Conservation (phyloP, 1,139 yeast genomes). For the Wickerhamomyces sp. region DNA sequence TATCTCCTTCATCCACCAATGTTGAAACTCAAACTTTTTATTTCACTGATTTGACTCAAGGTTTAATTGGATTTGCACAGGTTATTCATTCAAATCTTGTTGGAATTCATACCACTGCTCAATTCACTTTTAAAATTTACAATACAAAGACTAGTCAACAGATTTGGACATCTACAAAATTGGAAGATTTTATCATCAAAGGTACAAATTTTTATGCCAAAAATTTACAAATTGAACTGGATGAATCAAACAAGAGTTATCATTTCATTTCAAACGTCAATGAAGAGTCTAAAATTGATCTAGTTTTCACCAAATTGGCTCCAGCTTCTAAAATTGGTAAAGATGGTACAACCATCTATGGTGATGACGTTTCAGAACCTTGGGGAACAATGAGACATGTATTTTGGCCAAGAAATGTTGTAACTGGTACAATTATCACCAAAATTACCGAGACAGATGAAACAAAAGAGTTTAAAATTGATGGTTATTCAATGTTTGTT, state of each 20-base stretch:
- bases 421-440: slow-evolving; percentile 53
- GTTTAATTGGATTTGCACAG: slow-evolving; percentile 84
- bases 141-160: slow-evolving; percentile 29
- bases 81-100: slow-evolving; percentile 88
- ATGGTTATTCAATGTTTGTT: slow-evolving; percentile 77
- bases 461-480: slow-evolving; percentile 29
- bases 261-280: slow-evolving; percentile 61
- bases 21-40: slow-evolving; percentile 95
- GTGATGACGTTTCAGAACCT: slow-evolving; percentile 74
- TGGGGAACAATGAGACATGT: slow-evolving; percentile 98
- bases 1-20: slow-evolving; percentile 70
- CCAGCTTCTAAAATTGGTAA: slow-evolving; percentile 88
- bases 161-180: slow-evolving; percentile 86
- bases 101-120: slow-evolving; percentile 89
- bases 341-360: slow-evolving; percentile 81
- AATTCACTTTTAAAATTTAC: slow-evolving; percentile 82
- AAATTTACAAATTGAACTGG: slow-evolving; percentile 55
- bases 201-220: slow-evolving; percentile 84
- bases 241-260: slow-evolving; percentile 50
- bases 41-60: slow-evolving; percentile 58
- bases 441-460: slow-evolving; percentile 21
- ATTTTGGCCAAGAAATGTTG: slow-evolving; percentile 89
- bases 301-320: slow-evolving; percentile 54
- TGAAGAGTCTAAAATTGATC: slow-evolving; percentile 68
- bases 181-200: slow-evolving; percentile 71